These are phyloP conservation scores for Fusarium hostae DNA, from an alignment of 2,329 filamentous ascomycete species.

Conservation along the genomic window DNA sequence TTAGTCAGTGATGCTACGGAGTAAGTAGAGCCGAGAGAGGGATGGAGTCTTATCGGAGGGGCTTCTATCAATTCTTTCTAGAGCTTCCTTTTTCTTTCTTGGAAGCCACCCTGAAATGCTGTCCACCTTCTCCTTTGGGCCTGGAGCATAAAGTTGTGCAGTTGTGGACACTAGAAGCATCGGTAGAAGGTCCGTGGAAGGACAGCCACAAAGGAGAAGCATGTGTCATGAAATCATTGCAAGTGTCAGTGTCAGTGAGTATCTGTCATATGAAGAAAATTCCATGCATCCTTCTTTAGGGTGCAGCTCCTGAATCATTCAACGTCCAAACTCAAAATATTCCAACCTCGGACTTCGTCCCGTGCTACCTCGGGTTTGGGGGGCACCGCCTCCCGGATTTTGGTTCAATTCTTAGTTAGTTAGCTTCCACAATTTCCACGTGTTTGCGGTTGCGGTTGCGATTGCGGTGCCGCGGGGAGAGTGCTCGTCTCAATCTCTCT, in stretches of 20 bases:
- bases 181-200: conserved; percentile 30
- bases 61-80: conserved; percentile 28
- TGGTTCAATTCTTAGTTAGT: not conserved
- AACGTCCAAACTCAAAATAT: not conserved
- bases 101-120: conserved; percentile 18
- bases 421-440: conserved; percentile 37
- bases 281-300: conserved; percentile 5
- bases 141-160: conserved; percentile 1
- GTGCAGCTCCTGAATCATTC: conserved; percentile 14
- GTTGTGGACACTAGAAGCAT: conserved; percentile 28
- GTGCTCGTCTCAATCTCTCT: not conserved
- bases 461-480: conserved; percentile 19
- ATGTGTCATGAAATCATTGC: conserved; percentile 23
- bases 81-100: conserved; percentile 32
- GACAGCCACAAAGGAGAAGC: conserved; percentile 1
- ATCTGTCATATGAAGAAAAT: not conserved
- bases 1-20: not conserved
- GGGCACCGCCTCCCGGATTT: conserved; percentile 2
- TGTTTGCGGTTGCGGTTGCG: conserved; percentile 28
- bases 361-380: conserved; percentile 18
- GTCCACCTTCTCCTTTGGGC: conserved; percentile 33
- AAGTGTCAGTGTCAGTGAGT: conserved; percentile 4
- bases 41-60: conserved; percentile 16
- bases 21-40: conserved; percentile 15
- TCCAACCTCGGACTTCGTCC: conserved; percentile 11